Conservation (phyloP, 108 stramenopile species). For the Cyclotella kingstonii region DNA sequence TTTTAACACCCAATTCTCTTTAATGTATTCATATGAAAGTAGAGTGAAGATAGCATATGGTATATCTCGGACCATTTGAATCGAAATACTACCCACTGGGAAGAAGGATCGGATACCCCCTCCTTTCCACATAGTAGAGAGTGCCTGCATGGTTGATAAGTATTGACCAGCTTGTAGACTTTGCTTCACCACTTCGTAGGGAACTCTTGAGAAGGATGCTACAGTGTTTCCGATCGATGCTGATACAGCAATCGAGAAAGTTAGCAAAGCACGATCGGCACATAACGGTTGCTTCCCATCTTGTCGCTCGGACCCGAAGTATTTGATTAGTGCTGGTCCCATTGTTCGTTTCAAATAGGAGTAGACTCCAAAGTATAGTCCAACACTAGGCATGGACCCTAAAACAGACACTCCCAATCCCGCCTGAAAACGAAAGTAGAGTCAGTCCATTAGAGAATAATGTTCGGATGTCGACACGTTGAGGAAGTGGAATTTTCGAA, state of each 20-base stretch:
- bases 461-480: no score
- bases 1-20: constrained; percentile 46
- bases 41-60: constrained; percentile 95
- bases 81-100: constrained; percentile 80
- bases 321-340: constrained; percentile 21
- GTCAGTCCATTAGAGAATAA: no score
- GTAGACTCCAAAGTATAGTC: constrained; percentile 88
- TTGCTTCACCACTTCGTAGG: constrained; percentile 96
- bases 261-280: constrained; percentile 31
- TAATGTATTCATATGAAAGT: constrained; percentile 88
- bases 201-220: constrained; percentile 90
- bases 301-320: constrained; percentile 22
- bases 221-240: constrained; percentile 90
- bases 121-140: constrained; percentile 52
- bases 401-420: constrained; percentile 79
- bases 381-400: constrained; percentile 85
- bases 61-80: constrained; percentile 93
- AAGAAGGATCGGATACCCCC: constrained; percentile 78
- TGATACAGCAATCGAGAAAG: constrained; percentile 66
- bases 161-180: constrained; percentile 89
- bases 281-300: constrained; percentile 6
- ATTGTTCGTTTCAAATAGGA: constrained; percentile 75
- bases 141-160: constrained; percentile 60
- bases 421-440: constrained; percentile 26
- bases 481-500: background rate